Percentiles rank a stretch among this genome's conserved stretches.
Evolutionary conservation across 139 green algal genomes (phyloP).

Genomic region (Chlorella sp.): DNA sequence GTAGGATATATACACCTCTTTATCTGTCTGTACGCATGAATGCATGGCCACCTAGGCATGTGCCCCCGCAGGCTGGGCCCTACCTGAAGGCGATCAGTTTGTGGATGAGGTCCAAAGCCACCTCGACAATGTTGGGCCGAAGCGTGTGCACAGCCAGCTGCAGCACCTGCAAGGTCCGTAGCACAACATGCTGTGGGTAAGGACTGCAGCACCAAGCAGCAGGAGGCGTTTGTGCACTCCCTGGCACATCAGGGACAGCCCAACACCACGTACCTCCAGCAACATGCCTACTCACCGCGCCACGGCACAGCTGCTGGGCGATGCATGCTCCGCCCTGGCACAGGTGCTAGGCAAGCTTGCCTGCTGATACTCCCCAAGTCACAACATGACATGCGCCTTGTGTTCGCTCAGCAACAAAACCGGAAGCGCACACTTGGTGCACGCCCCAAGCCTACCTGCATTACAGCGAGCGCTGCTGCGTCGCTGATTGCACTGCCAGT

Average conservation of each 20-base stretch:
- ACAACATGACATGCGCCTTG: too few relatives aligned
- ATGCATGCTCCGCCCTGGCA: neutral
- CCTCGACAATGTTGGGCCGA: slow-evolving; percentile 66
- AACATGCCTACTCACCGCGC: too few relatives aligned
- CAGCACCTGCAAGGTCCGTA: slow-evolving; percentile 22
- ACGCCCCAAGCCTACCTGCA: too few relatives aligned
- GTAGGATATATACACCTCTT: too few relatives aligned
- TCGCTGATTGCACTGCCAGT: slow-evolving; percentile 24
- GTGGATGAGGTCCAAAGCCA: slow-evolving; percentile 83
- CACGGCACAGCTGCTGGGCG: slow-evolving; percentile 5
- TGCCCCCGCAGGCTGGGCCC: too few relatives aligned
- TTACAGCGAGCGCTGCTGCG: slow-evolving; percentile 7
- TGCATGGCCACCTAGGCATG: too few relatives aligned
- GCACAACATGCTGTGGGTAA: slow-evolving; percentile 16
- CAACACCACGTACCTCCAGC: too few relatives aligned
- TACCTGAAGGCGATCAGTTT: slow-evolving; percentile 78
- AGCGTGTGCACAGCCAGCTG: slow-evolving; percentile 62
- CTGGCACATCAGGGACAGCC: too few relatives aligned
- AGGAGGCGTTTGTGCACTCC: neutral
- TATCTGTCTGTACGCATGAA: too few relatives aligned
- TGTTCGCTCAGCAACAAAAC: too few relatives aligned
- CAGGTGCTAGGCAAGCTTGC: neutral
- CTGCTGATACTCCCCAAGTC: too few relatives aligned
- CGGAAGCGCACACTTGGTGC: too few relatives aligned
- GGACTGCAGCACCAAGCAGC: slow-evolving; percentile 15